Evolutionary conservation across 768 basidiomycete species (phyloP).

Genomic region (Leccinellum albellum): DNA sequence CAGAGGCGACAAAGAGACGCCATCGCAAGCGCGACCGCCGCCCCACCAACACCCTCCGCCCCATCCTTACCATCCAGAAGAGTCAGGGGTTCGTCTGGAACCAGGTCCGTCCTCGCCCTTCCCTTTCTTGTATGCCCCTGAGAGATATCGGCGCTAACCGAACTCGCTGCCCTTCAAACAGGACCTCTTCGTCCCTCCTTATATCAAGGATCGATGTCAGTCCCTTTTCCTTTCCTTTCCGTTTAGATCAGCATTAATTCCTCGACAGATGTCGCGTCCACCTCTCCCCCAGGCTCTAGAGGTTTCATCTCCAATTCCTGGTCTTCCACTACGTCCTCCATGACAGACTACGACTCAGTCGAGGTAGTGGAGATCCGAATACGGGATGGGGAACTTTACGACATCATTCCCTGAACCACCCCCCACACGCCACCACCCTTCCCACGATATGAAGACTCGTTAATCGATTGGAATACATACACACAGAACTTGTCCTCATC

Average conservation of each 20-base stretch:
- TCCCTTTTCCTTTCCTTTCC: constrained; percentile 22
- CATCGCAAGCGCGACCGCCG: constrained; percentile 54
- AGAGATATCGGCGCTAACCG: not conserved
- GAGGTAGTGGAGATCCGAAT: constrained; percentile 88
- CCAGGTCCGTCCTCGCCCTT: constrained; percentile 52
- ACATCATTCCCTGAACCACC: constrained; percentile 58
- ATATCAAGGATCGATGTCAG: constrained; percentile 88
- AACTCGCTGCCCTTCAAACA: constrained; percentile 24
- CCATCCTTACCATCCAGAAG: constrained; percentile 81
- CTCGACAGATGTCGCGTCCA: constrained; percentile 69
- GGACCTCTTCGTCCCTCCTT: constrained; percentile 86
- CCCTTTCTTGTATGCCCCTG: not conserved
- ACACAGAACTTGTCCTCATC: constrained; percentile 4
- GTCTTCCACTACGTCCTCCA: constrained; percentile 61
- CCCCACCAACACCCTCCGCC: constrained; percentile 61
- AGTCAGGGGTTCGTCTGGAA: constrained; percentile 93
- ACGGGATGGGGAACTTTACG: constrained; percentile 69
- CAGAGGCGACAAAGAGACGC: constrained; percentile 46
- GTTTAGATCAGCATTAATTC: constrained; percentile 3
- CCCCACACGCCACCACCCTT: not conserved
- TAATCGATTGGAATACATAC: constrained; percentile 16
- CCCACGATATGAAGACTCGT: constrained; percentile 3
- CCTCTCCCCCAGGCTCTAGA: constrained; percentile 69
- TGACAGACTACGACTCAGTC: constrained; percentile 77
- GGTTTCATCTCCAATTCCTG: constrained; percentile 67